Evolutionary conservation across 352 stramenopile genomes (phyloP).

Genomic region (Globisporangium takayamanum): DNA sequence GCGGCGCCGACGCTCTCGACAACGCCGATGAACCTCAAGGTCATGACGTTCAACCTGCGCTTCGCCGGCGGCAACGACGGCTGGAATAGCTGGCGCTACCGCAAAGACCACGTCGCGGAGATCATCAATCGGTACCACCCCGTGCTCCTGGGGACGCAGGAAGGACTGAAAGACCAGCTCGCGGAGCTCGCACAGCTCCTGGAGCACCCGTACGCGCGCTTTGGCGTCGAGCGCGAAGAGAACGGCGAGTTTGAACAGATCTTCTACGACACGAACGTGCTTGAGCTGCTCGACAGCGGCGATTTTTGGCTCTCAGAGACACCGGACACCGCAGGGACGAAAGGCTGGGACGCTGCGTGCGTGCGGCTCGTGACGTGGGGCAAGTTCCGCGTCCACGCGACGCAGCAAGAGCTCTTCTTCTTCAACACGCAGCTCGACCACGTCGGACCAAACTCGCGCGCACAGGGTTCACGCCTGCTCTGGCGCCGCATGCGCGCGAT

Average conservation of each 20-base stretch:
- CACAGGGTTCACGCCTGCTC: constrained; percentile 46
- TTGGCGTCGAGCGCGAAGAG: constrained; percentile 57
- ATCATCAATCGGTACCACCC: constrained; percentile 74
- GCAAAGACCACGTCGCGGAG: constrained; percentile 67
- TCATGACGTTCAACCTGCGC: constrained; percentile 84
- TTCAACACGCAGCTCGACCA: constrained; percentile 81
- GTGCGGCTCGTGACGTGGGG: constrained; percentile 70
- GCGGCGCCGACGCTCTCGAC: constrained; percentile 17
- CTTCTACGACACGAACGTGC: constrained; percentile 58
- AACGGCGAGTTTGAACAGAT: constrained; percentile 81
- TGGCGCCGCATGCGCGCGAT: constrained; percentile 61
- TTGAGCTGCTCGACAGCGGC: constrained; percentile 48
- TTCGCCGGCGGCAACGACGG: constrained; percentile 61
- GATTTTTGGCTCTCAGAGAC: constrained; percentile 79
- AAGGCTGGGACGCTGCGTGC: constrained; percentile 62
- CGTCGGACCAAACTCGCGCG: constrained; percentile 41
- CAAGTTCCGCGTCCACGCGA: constrained; percentile 55
- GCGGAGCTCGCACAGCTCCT: constrained; percentile 47
- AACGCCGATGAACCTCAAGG: constrained; percentile 49
- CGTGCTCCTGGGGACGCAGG: constrained; percentile 64
- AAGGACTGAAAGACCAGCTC: constrained; percentile 63
- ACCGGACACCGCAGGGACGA: constrained; percentile 41
- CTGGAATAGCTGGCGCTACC: constrained; percentile 57
- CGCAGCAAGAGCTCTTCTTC: constrained; percentile 61
- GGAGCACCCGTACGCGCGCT: constrained; percentile 61